Percentiles rank a stretch among this genome's conserved stretches.
These are phyloP conservation scores for Diaporthe longicolla DNA, from an alignment of 2,329 filamentous ascomycete genomes.

Conservation along the genomic window DNA sequence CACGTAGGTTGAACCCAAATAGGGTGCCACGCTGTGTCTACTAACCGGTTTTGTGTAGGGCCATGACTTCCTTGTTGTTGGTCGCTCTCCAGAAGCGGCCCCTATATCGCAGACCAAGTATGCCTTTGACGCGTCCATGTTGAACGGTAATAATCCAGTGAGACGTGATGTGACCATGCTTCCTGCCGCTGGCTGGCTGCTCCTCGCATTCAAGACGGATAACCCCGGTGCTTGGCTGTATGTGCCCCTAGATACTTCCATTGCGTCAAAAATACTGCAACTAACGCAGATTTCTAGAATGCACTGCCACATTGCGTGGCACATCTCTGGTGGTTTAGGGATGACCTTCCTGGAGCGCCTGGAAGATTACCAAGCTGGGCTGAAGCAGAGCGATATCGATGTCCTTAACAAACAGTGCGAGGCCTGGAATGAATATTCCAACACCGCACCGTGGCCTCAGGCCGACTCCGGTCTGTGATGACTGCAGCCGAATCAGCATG, in stretches of 20 bases:
- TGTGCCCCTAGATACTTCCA: not conserved
- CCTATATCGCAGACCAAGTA: conserved; percentile 41
- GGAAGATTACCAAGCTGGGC: conserved; percentile 28
- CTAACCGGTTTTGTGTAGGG: conserved; percentile 44
- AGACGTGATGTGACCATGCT: conserved; percentile 63
- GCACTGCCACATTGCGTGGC: conserved; percentile 43
- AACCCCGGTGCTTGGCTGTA: conserved; percentile 63
- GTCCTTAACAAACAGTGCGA: conserved; percentile 36
- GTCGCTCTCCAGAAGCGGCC: conserved; percentile 45
- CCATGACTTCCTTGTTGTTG: conserved; percentile 51
- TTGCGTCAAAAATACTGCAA: not conserved
- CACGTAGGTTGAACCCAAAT: conserved; percentile 43
- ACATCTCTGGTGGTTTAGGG: conserved; percentile 38
- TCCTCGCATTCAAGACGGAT: conserved; percentile 61
- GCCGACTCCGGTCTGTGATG: conserved; percentile 40
- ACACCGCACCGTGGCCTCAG: conserved; percentile 30
- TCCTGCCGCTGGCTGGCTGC: conserved; percentile 59
- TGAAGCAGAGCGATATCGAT: conserved; percentile 31
- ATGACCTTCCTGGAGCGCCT: conserved; percentile 38
- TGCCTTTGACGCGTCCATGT: conserved; percentile 47
- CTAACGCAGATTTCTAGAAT: conserved; percentile 7
- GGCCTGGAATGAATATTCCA: conserved; percentile 38
- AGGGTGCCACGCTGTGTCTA: not conserved
- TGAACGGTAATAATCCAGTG: conserved; percentile 58
- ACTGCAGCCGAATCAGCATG: not conserved